Conservation (phyloP, 2,329 filamentous ascomycete genomes). For the Trichoderma sp. region DNA sequence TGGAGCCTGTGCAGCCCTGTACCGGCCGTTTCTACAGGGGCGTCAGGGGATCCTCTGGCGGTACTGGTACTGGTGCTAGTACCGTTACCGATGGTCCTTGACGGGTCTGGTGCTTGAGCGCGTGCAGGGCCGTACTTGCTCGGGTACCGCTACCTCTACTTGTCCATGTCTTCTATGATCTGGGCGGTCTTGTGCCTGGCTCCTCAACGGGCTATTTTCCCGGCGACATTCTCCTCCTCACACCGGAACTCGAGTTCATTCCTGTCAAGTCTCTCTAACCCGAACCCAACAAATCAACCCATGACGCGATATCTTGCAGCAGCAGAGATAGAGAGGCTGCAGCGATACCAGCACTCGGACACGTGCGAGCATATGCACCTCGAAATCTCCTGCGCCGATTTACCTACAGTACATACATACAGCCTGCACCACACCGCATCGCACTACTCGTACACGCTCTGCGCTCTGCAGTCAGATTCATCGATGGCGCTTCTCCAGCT, state of each 20-base stretch:
- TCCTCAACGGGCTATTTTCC: conserved; percentile 11
- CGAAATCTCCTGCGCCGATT: background rate
- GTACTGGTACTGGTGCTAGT: background rate
- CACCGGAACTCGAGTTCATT: conserved; percentile 14
- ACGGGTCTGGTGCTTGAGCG: background rate
- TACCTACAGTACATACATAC: background rate
- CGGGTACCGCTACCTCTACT: background rate
- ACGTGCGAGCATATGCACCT: background rate
- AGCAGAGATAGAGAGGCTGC: background rate
- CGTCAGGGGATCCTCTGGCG: conserved; percentile 3
- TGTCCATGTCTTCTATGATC: background rate
- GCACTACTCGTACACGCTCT: background rate
- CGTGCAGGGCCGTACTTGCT: background rate
- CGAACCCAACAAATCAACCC: background rate
- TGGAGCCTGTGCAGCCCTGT: background rate
- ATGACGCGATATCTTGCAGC: background rate
- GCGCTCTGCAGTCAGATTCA: background rate
- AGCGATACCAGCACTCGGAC: background rate
- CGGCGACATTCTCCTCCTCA: background rate
- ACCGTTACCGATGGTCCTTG: background rate
- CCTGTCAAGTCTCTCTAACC: background rate
- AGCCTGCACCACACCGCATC: background rate
- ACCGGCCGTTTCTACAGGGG: conserved; percentile 3
- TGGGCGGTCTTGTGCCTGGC: background rate
- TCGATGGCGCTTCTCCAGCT: background rate